Conservation (phyloP, 768 basidiomycete genomes). For the Cyclocybe aegerita region DNA sequence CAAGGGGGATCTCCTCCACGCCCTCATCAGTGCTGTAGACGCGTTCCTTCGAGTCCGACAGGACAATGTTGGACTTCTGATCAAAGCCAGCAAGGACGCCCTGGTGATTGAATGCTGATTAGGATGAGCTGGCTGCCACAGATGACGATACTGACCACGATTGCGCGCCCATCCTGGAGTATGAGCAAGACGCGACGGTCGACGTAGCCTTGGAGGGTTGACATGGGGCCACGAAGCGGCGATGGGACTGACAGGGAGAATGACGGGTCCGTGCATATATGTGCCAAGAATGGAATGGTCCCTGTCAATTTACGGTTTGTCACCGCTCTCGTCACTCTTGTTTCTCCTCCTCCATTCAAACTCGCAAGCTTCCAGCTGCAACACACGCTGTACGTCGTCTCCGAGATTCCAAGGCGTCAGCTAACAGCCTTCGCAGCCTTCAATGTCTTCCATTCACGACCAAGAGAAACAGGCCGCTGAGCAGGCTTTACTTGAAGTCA, state of each 20-base stretch:
- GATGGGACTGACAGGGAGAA: constrained; percentile 15
- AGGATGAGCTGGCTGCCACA: background rate
- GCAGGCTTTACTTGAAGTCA: constrained; percentile 22
- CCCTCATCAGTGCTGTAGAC: constrained; percentile 89
- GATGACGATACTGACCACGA: constrained; percentile 65
- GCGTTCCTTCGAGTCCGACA: constrained; percentile 91
- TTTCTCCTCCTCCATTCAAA: constrained; percentile 1
- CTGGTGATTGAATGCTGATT: constrained; percentile 36
- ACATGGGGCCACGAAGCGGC: constrained; percentile 48
- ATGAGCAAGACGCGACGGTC: constrained; percentile 92
- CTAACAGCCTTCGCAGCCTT: constrained; percentile 3
- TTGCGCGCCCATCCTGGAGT: constrained; percentile 93
- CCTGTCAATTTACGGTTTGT: constrained; percentile 8
- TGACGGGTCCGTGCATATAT: constrained; percentile 5
- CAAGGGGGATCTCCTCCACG: constrained; percentile 92
- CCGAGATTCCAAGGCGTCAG: background rate
- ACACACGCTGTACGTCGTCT: constrained; percentile 11
- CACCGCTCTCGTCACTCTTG: background rate
- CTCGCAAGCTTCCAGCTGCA: constrained; percentile 8
- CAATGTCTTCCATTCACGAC: constrained; percentile 21
- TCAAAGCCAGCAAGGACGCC: constrained; percentile 92
- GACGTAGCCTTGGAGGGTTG: constrained; percentile 89
- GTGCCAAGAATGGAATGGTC: constrained; percentile 9
- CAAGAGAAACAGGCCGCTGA: constrained; percentile 25
- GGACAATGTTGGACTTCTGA: constrained; percentile 94